Conservation (phyloP, 1,284 basidiomycete species). For the Pyrrhoderma noxium region DNA sequence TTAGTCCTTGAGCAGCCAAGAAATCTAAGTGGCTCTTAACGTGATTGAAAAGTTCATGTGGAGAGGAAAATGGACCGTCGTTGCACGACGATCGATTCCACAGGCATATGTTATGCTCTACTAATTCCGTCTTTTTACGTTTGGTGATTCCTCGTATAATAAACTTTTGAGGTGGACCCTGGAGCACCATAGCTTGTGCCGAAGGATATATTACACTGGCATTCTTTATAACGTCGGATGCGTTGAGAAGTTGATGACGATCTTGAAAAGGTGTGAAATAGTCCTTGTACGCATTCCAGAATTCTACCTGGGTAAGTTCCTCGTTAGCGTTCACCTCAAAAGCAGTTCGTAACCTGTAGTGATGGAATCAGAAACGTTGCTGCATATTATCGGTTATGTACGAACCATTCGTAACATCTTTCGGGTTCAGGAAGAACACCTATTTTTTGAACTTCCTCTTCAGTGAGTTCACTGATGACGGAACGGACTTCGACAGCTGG, state of each 20-base stretch:
- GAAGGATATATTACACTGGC: conserved; percentile 72
- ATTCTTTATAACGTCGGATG: conserved; percentile 84
- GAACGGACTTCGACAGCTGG: conserved; percentile 40
- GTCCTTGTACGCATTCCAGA: conserved; percentile 84
- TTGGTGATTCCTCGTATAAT: conserved; percentile 74
- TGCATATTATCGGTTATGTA: conserved; percentile 6
- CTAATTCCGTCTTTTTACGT: conserved; percentile 46
- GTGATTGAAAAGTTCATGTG: conserved; percentile 62
- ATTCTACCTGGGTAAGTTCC: conserved; percentile 83
- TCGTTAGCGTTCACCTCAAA: conserved; percentile 63
- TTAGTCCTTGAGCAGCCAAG: conserved; percentile 36
- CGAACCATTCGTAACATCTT: conserved; percentile 72
- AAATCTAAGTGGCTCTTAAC: conserved; percentile 41
- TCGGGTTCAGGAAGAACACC: conserved; percentile 59
- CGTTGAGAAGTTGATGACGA: conserved; percentile 54
- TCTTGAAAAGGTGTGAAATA: conserved; percentile 51
- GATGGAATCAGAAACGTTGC: conserved; percentile 6
- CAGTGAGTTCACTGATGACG: conserved; percentile 54
- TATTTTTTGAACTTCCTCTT: conserved; percentile 57
- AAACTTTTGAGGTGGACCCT: conserved; percentile 61
- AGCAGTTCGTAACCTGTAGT: conserved; percentile 71
- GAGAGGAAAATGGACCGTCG: conserved; percentile 37
- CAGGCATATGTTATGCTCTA: conserved; percentile 57
- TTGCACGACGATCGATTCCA: conserved; percentile 58
- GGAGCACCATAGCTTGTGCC: conserved; percentile 78